Evolutionary conservation across 768 basidiomycete genomes (phyloP).

Genomic region (Astraeus odoratus): DNA sequence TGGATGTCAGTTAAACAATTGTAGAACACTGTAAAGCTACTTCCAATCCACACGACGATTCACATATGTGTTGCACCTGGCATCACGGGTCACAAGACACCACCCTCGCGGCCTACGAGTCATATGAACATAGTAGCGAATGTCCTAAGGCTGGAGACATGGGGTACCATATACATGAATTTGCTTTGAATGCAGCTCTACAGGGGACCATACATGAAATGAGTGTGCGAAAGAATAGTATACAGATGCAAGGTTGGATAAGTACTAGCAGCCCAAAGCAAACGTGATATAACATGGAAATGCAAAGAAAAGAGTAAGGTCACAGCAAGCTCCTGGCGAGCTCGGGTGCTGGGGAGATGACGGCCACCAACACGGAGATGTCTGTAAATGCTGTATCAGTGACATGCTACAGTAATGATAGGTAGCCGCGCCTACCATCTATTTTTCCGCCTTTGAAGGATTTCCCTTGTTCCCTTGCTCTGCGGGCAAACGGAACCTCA

Average conservation of each 20-base stretch:
- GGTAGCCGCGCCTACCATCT: slow-evolving; percentile 50
- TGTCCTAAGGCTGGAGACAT: slow-evolving; percentile 11
- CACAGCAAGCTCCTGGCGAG: slow-evolving; percentile 10
- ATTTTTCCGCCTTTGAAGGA: slow-evolving; percentile 75
- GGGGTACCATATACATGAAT: slow-evolving; percentile 4
- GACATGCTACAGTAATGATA: background rate
- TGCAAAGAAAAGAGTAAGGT: background rate
- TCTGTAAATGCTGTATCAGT: slow-evolving; percentile 30
- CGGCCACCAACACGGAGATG: slow-evolving; percentile 61
- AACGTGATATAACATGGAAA: background rate
- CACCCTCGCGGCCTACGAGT: no score
- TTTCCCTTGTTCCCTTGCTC: slow-evolving; percentile 69
- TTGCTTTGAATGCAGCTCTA: slow-evolving; percentile 17
- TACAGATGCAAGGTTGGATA: background rate
- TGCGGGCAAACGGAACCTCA: slow-evolving; percentile 80
- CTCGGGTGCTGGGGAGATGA: slow-evolving; percentile 44
- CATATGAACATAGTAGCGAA: no score
- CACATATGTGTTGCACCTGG: no score
- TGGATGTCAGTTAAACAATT: slow-evolving; percentile 64
- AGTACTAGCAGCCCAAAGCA: background rate
- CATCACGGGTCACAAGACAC: no score
- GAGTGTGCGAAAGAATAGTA: background rate
- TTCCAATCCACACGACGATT: background rate
- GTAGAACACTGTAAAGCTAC: slow-evolving; percentile 4
- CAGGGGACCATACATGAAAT: slow-evolving; percentile 17